phyloP scores from a whole-genome alignment of 164 flowering plant species.

The Aristolochia contorta region DNA sequence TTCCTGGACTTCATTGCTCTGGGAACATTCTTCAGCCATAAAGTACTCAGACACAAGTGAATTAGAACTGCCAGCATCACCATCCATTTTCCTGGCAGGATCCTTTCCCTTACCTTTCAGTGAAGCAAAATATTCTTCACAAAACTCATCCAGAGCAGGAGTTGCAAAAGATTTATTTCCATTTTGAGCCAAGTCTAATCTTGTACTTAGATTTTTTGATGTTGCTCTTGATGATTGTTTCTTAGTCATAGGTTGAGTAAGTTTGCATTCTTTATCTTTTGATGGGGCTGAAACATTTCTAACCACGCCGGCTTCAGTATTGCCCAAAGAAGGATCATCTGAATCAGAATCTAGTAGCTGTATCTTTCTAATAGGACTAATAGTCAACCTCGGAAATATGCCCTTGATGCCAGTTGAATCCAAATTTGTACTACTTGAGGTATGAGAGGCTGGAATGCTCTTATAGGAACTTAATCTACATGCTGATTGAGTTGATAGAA shows the following conservation, averaged over 20 bases:
- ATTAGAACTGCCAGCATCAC: neutral
- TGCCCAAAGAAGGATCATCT: constrained; percentile 41
- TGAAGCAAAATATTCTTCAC: constrained; percentile 52
- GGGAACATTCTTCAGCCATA: constrained; percentile 2
- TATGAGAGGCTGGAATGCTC: constrained; percentile 21
- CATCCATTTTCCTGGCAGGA: constrained; percentile 8
- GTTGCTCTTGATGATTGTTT: neutral
- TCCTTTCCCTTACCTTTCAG: constrained; percentile 18
- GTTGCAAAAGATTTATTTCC: constrained; percentile 35
- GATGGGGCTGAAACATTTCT: constrained; percentile 3
- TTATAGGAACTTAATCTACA: constrained; percentile 14
- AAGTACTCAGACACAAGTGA: neutral
- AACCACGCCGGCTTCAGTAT: constrained; percentile 9
- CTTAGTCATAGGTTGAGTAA: no score
- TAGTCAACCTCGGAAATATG: constrained; percentile 35
- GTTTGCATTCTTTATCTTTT: constrained; percentile 9
- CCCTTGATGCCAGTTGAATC: constrained; percentile 16
- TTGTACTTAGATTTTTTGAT: constrained; percentile 30
- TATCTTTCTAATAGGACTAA: constrained; percentile 73
- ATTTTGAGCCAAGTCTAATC: constrained; percentile 51
- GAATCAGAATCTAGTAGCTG: constrained; percentile 79
- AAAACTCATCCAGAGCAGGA: constrained; percentile 72
- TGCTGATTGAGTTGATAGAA: constrained; percentile 28
- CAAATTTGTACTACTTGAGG: constrained; percentile 22
- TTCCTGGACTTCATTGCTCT: constrained; percentile 6